Evolutionary conservation across 768 basidiomycete species (phyloP).

Genomic region (Trametes coccinea): DNA sequence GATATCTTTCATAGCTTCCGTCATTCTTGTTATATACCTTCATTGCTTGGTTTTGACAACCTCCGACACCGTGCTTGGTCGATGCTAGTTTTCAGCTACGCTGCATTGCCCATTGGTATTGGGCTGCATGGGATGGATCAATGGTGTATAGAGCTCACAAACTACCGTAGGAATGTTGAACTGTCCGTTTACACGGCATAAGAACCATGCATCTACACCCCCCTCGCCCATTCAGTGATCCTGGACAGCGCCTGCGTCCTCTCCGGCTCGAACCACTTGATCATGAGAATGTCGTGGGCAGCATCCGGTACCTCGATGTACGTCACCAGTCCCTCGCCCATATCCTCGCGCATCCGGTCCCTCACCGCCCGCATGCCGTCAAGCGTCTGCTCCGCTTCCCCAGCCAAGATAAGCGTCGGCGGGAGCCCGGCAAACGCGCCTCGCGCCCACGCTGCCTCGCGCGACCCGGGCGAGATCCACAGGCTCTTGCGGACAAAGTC

Average conservation of each 20-base stretch:
- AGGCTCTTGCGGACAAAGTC: not conserved
- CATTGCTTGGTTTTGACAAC: too few species aligned
- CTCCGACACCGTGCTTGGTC: too few species aligned
- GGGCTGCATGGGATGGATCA: too few species aligned
- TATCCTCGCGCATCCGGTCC: slow-evolving; percentile 29
- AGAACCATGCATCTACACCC: not conserved
- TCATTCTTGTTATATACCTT: too few species aligned
- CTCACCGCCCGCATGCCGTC: slow-evolving; percentile 30
- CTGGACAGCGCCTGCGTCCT: slow-evolving; percentile 3
- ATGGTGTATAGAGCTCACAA: too few species aligned
- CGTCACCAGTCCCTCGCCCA: slow-evolving; percentile 14
- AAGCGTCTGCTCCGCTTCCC: slow-evolving; percentile 32
- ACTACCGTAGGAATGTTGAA: not conserved
- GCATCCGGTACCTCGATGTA: slow-evolving; percentile 10
- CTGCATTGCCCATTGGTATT: too few species aligned
- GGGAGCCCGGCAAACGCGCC: slow-evolving; percentile 28
- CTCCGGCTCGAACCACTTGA: slow-evolving; percentile 10
- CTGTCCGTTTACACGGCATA: too few species aligned
- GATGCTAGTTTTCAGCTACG: too few species aligned
- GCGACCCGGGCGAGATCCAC: slow-evolving; percentile 16
- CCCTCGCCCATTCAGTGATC: not conserved
- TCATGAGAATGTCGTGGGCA: not conserved
- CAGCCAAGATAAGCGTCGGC: slow-evolving; percentile 28
- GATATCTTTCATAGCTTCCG: too few species aligned
- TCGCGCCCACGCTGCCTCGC: not conserved